Evolutionary conservation across 192 early-diverging fungal species (phyloP), one percentile per base, ranked within the genome.

Genomic region (Backusella australiensis): DNA sequence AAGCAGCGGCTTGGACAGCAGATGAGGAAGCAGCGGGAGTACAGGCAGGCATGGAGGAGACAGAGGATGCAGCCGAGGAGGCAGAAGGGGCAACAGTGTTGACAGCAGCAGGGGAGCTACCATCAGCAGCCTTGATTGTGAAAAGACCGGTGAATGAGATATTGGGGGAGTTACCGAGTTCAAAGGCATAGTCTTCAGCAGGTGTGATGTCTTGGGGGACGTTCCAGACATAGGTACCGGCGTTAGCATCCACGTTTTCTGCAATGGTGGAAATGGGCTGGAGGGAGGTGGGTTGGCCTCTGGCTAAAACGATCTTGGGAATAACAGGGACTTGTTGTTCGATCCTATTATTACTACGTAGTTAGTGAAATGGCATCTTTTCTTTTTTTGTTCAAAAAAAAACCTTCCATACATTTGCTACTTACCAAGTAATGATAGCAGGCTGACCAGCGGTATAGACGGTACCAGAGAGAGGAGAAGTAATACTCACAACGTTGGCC

Each of bases 401-500:
- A 15, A 23, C 4, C 15, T 53, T 53, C 3, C 19, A 46, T 52
- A 14, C 12, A 36, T 34, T 26, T 9, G 42, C 4, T 34, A 26
- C 21, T 77, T 78, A 78, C 80, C 80, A 81, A 69, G 75, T 59
- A 36, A 81, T 81, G 36, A 70, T 38, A 46, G 75, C 80, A 23
- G 34, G n/a, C 11, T 53, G 5, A 65, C 80, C 80, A 44, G 75
- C 80, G 36, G 75, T 81, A 53, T 75, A 81, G 35, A 74, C 72
- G 26, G 75, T 74, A 35, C 75, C 75, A 11, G 26, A 23, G 35
- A 81, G 67, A 69, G 80, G 75, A 44, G 80, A 77, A 34, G 80
- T 81, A 56, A 81, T 35, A 39, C 72, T 77, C 2, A 77, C 52
- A 44, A 76, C 69, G 53, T 36, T 74, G 17, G 56, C 29, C 36